phyloP scores from a whole-genome alignment of 768 basidiomycete species.

The Tylopilus subfusipes region DNA sequence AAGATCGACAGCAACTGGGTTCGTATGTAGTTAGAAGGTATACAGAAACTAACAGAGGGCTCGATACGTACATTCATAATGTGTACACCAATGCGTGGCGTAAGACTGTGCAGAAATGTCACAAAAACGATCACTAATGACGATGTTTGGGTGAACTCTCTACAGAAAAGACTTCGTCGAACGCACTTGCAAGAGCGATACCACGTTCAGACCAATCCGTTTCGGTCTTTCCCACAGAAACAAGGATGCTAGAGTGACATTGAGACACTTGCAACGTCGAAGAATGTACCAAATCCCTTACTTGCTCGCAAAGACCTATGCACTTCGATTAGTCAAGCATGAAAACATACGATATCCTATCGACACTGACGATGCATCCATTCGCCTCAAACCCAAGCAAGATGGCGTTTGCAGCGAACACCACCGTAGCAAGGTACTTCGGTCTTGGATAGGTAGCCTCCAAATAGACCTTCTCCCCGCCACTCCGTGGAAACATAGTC shows the following conservation, averaged over 20 bases:
- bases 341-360: neutral
- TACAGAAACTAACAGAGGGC: neutral
- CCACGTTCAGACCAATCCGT: conserved; percentile 52
- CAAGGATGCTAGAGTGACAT: conserved; percentile 40
- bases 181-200: conserved; percentile 53
- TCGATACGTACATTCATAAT: conserved; percentile 49
- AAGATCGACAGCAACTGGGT: conserved; percentile 44
- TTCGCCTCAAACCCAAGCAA: neutral
- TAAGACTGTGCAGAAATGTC: conserved; percentile 49
- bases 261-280: too few relatives aligned
- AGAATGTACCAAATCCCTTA: conserved; percentile 4
- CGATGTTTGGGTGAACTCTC: neutral
- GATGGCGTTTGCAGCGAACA: neutral
- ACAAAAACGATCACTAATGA: conserved; percentile 46
- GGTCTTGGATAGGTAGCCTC: neutral
- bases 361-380: neutral
- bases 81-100: conserved; percentile 44
- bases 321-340: neutral
- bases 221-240: conserved; percentile 39
- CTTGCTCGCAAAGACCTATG: conserved; percentile 36
- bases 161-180: neutral
- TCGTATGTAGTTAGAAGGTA: conserved; percentile 10
- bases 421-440: neutral
- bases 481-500: conserved; percentile 58
- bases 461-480: conserved; percentile 39